These are phyloP conservation scores for Casaregolazyma lundiana DNA, from an alignment of 1,139 yeast species.

Conservation along the genomic window DNA sequence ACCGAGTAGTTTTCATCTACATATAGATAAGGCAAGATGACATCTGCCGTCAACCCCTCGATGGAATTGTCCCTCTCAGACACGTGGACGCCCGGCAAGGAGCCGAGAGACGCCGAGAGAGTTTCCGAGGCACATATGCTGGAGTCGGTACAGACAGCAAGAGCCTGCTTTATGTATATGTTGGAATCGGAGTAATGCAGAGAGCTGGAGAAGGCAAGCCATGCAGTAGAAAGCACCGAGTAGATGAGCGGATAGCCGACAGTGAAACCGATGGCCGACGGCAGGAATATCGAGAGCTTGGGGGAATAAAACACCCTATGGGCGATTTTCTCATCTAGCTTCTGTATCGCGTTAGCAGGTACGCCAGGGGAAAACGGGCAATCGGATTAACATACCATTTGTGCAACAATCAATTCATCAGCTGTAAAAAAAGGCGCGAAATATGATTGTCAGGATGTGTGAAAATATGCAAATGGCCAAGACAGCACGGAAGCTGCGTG, in stretches of 20 bases:
- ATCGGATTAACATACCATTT: neutral
- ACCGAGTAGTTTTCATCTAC: slow-evolving; percentile 5
- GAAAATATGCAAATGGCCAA: neutral
- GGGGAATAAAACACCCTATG: slow-evolving; percentile 38
- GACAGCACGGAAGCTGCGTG: slow-evolving; percentile 2
- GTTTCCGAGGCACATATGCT: neutral
- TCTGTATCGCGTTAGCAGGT: slow-evolving; percentile 1
- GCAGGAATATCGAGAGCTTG: slow-evolving; percentile 44
- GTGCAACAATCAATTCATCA: too few species aligned
- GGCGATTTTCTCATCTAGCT: slow-evolving; percentile 24
- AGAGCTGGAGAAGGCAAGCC: neutral
- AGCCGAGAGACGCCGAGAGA: neutral
- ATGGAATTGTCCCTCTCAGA: neutral
- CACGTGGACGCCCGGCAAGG: neutral
- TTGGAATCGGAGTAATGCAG: slow-evolving; percentile 15
- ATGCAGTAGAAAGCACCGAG: neutral
- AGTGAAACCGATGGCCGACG: slow-evolving; percentile 46
- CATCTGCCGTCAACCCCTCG: neutral
- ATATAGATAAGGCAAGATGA: slow-evolving; percentile 4
- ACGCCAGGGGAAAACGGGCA: neutral
- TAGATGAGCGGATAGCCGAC: slow-evolving; percentile 49
- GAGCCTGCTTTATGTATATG: slow-evolving; percentile 32
- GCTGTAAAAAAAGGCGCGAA: too few species aligned
- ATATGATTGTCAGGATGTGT: neutral
- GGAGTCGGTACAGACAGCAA: slow-evolving; percentile 16